Percentiles rank a stretch among this genome's conserved stretches.
phyloP scores from a whole-genome alignment of 1,284 basidiomycete genomes.

The Apiotrichum porosum region DNA sequence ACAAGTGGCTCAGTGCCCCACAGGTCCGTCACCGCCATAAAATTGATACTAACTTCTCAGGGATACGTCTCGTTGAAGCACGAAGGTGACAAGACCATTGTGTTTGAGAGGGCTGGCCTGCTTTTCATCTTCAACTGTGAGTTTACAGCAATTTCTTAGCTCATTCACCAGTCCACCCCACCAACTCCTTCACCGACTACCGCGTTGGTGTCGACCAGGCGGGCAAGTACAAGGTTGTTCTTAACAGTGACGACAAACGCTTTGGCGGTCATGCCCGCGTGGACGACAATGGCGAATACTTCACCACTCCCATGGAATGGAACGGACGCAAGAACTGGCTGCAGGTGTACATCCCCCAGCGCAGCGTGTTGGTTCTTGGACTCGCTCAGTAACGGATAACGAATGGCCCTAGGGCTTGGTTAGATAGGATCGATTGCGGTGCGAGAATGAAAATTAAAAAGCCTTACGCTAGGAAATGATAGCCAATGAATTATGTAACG shows the following conservation, averaged over 20 bases:
- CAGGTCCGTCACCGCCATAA: slow-evolving; percentile 55
- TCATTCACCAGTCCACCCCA: slow-evolving; percentile 62
- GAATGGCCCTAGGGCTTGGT: no score
- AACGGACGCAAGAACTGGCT: slow-evolving; percentile 82
- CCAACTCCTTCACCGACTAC: slow-evolving; percentile 84
- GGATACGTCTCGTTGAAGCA: slow-evolving; percentile 90
- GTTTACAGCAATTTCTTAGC: slow-evolving; percentile 1
- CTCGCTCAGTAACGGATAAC: no score
- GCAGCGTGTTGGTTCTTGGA: slow-evolving; percentile 68
- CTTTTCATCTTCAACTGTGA: slow-evolving; percentile 89
- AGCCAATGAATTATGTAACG: no score
- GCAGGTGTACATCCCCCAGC: slow-evolving; percentile 76
- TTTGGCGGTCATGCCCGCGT: slow-evolving; percentile 89
- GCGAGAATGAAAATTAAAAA: no score
- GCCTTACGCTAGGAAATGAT: no score
- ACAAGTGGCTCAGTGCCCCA: slow-evolving; percentile 76
- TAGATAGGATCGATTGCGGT: no score
- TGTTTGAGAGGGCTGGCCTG: slow-evolving; percentile 85
- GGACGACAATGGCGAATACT: slow-evolving; percentile 60
- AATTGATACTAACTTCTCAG: slow-evolving; percentile 45
- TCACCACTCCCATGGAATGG: slow-evolving; percentile 86
- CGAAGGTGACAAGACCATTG: slow-evolving; percentile 84
- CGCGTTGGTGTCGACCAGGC: slow-evolving; percentile 79
- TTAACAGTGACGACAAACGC: slow-evolving; percentile 77
- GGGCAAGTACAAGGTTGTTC: slow-evolving; percentile 78